Base-by-base conservation (phyloP, 2,329 filamentous ascomycete genomes). In the Teratosphaeria viscida region DNA sequence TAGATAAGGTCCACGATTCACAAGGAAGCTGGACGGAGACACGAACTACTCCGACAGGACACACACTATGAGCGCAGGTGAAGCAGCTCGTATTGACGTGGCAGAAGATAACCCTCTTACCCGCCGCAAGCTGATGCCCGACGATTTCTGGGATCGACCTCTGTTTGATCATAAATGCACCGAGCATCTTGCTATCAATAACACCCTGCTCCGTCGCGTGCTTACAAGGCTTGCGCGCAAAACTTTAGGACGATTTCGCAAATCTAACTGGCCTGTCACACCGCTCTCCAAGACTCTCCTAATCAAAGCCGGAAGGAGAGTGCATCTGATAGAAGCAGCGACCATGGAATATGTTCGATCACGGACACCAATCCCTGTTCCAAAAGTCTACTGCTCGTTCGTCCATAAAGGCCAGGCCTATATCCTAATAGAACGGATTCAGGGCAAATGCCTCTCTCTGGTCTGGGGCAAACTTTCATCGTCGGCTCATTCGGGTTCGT, bases 351-450 rank as follows among this genome's bases (percentile, higher is more conserved):
- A 74, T 55, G 62, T 80, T 54, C 68, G 72, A 23, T 23, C 23
- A 23, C 23, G 23, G 23, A 23, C 23, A 23, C 2, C 23, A 2
- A 23, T 23, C 23, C 23, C 23, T 23, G 23, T 23, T 23, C 23
- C 23, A 23, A 23, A 23, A 23, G 23, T 23, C 23, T 23, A 23
- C 23, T 23, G 23, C 23, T 23, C 23, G 23, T 23, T 81, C 56
- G 57, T 70, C 1, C 68, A 74, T 57, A 71, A 72, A 12, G 72
- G 72, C 23, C 62, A 63, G 3, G 70, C 75, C 0, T 79, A 78
- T 63, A 79, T 81, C 52, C 69, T 81, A 0, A 82, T 81, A 78
- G 57, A 65, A 29, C 60, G 60, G 47, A 64, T 68, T 6, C 47
- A 59, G 16, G 67, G 66, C 47, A 11, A 59, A 53, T 12, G 34